These are phyloP conservation scores for Hermanozyma aechmeae DNA, from an alignment of 805 yeast species.

Conservation along the genomic window DNA sequence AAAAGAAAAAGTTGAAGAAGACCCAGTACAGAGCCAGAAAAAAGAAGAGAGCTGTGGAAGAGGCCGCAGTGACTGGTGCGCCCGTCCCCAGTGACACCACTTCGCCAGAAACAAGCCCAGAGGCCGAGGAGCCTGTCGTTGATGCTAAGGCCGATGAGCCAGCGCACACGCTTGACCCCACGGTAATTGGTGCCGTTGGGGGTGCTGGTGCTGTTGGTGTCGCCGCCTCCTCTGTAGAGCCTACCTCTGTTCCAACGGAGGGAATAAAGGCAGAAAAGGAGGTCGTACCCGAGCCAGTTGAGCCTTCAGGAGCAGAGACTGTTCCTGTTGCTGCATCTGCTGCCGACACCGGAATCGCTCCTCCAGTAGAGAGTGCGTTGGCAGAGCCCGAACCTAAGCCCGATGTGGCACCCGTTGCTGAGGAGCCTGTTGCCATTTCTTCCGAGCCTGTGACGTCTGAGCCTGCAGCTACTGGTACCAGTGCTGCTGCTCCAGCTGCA, in stretches of 20 bases:
- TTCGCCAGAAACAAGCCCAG: not conserved
- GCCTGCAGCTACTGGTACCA: no score
- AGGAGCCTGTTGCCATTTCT: no score
- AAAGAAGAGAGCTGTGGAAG: not conserved
- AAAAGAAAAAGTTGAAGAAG: conserved; percentile 36
- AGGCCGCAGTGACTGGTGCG: not conserved
- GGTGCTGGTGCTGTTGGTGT: conserved; percentile 1
- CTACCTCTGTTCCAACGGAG: not conserved
- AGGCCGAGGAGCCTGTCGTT: not conserved
- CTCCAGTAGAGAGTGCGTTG: no score
- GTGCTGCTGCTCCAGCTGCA: no score
- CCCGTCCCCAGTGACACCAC: not conserved
- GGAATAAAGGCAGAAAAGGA: conserved; percentile 1
- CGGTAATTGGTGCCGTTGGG: conserved; percentile 2
- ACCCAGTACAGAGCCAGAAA: conserved; percentile 25
- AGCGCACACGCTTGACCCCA: conserved; percentile 3
- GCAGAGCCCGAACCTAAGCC: no score
- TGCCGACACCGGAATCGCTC: no score
- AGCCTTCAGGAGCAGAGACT: no score
- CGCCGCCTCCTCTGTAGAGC: not conserved
- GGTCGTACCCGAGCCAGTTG: not conserved
- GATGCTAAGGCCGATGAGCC: conserved; percentile 1
- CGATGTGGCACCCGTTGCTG: no score
- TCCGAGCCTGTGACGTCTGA: no score
- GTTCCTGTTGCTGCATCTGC: conserved; percentile 2